Base-by-base conservation (phyloP, 2,329 filamentous ascomycete genomes). In the Geosmithia putterillii region DNA sequence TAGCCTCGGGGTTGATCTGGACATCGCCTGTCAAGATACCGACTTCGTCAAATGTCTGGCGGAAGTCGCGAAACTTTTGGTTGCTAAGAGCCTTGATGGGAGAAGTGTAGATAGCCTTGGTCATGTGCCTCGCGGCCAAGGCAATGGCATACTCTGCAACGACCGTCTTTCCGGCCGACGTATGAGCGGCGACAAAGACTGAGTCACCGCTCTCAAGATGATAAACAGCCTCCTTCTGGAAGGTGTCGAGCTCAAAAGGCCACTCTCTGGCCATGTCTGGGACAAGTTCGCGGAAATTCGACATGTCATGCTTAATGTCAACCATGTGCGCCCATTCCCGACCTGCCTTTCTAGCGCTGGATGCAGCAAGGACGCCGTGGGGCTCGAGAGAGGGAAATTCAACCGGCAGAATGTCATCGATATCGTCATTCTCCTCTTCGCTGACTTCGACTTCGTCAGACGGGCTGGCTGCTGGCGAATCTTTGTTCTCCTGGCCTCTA, bases 291-390 rank as follows among this genome's bases (percentile, higher is more conserved):
- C 75, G 72, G 62, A 98, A 96, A 57, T 96, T 96, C n/a, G 85
- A 73, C 54, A 96, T 94, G 42, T 90, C 86, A 46, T 87, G 79
- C 54, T 90, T 89, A 52, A 96, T 83, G 59, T 98, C 90, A 2
- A 98, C 90, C 80, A 98, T 94, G 63, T 98, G 92, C 42, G 92
- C 92, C 90, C 92, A 98, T 65, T 96, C 87, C 53, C 77, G 82
- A 7, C 85, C 84, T 35, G 79, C 79, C 54, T 83, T 85, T 55
- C 81, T 85, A 47, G 80, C 71, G 47, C 79, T 77, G 8, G 84
- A 81, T 42, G 82, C 69, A 18, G 83, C 74, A 23, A 95, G 75
- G 19, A 79, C 74, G n/a, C 81, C 81, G 56, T 83, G 85, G 9
- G 92, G 87, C 51, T 94, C 86, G 7, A 98, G 62, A 12, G 94